A percentile compares a stretch with the other conserved stretches of the same genome.
Conservation (phyloP, 2,329 filamentous ascomycete genomes). For the Cercospora janseana region DNA sequence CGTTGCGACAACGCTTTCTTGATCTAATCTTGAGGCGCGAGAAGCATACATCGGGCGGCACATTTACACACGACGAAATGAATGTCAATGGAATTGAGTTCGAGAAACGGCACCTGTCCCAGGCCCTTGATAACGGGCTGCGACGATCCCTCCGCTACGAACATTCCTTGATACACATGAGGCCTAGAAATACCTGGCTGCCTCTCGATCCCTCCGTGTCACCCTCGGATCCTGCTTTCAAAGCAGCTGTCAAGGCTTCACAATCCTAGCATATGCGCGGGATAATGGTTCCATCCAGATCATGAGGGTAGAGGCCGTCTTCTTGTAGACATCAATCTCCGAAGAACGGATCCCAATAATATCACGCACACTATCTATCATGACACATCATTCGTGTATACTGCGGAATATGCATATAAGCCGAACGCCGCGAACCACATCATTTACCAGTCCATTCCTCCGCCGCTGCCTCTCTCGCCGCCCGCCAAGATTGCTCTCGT, state of each 20-base stretch:
- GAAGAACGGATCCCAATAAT: no score
- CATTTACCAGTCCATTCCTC: slow-evolving; percentile 45
- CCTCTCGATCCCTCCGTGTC: slow-evolving; percentile 9
- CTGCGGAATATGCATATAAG: background rate
- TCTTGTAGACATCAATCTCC: no score
- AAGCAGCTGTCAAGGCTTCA: slow-evolving; percentile 5
- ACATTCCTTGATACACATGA: slow-evolving; percentile 3
- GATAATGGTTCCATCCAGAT: no score
- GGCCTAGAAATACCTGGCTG: slow-evolving; percentile 5
- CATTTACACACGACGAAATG: no score
- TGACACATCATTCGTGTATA: background rate
- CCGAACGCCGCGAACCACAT: background rate
- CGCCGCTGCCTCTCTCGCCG: slow-evolving; percentile 42
- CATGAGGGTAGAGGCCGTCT: no score
- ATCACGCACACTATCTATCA: background rate
- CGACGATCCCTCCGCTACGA: slow-evolving; percentile 6
- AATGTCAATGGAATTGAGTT: background rate
- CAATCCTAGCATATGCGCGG: background rate
- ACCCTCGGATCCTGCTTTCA: slow-evolving; percentile 8
- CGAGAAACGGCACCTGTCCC: background rate
- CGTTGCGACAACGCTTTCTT: no score
- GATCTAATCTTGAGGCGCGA: no score
- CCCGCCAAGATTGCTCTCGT: slow-evolving; percentile 48
- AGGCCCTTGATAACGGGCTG: background rate
- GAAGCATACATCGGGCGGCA: no score